Percentiles rank a stretch among this genome's conserved stretches.
These are phyloP conservation scores for Rhodotorula sp. DNA, from an alignment of 1,284 basidiomycete genomes.

Conservation along the genomic window DNA sequence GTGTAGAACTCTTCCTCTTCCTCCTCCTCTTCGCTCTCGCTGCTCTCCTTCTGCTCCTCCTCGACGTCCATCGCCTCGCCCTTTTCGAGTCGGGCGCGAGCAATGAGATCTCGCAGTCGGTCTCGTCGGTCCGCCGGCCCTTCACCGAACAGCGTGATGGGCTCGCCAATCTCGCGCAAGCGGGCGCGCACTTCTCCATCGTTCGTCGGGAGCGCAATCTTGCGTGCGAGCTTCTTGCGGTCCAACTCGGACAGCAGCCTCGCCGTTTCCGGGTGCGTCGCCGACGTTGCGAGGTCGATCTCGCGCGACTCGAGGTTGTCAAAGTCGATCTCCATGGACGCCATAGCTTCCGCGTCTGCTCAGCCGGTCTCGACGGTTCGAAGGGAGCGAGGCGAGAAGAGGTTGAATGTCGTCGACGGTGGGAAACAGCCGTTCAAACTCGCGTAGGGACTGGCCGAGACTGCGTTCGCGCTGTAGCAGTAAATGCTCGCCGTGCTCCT, in stretches of 20 bases:
- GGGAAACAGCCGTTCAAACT: background rate
- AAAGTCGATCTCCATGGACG: slow-evolving; percentile 37
- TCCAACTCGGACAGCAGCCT: slow-evolving; percentile 65
- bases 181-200: slow-evolving; percentile 85
- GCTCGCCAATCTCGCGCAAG: slow-evolving; percentile 88
- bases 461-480: background rate
- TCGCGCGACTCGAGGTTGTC: slow-evolving; percentile 30
- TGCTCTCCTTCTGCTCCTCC: slow-evolving; percentile 26
- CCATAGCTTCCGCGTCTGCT: background rate
- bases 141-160: slow-evolving; percentile 96
- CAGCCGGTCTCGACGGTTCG: background rate
- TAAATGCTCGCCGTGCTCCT: too few relatives aligned
- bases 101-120: slow-evolving; percentile 86
- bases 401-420: background rate
- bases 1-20: slow-evolving; percentile 88
- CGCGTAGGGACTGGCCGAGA: too few relatives aligned
- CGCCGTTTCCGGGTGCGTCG: slow-evolving; percentile 37
- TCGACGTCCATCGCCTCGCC: slow-evolving; percentile 56
- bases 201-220: slow-evolving; percentile 92
- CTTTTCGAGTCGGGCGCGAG: slow-evolving; percentile 68
- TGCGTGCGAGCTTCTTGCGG: slow-evolving; percentile 88
- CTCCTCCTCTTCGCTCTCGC: slow-evolving; percentile 57
- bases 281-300: slow-evolving; percentile 18
- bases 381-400: background rate
- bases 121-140: slow-evolving; percentile 70